These are phyloP conservation scores for Starmera quercuum DNA, from an alignment of 805 yeast genomes.

Conservation along the genomic window DNA sequence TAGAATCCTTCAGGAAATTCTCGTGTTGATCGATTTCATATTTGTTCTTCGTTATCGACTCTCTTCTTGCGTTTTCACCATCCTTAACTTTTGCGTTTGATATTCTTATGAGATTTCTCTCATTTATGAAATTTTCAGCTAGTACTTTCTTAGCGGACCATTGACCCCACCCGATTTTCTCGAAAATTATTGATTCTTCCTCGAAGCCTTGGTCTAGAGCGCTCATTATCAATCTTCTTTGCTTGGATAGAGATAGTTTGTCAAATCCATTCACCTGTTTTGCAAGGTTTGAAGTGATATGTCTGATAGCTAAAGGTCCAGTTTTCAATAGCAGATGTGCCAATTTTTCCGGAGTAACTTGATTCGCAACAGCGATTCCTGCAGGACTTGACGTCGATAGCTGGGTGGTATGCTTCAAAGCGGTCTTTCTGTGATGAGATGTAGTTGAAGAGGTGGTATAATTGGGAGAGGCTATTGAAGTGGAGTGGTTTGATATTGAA, in stretches of 20 bases:
- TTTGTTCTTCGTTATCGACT: conserved; percentile 20
- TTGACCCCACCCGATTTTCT: conserved; percentile 97
- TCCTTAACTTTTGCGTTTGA: conserved; percentile 39
- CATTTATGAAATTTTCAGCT: conserved; percentile 24
- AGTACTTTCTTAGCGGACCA: conserved; percentile 70
- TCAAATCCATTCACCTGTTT: conserved; percentile 74
- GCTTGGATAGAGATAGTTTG: conserved; percentile 74
- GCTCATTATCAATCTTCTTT: conserved; percentile 82
- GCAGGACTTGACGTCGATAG: conserved; percentile 79
- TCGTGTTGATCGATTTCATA: conserved; percentile 19
- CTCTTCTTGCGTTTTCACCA: conserved; percentile 22
- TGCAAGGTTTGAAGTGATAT: conserved; percentile 73
- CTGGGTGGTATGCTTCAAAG: conserved; percentile 19
- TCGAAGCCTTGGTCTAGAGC: conserved; percentile 72
- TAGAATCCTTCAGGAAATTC: conserved; percentile 12
- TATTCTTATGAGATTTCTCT: conserved; percentile 34
- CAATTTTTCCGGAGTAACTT: conserved; percentile 73
- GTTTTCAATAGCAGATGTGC: conserved; percentile 60
- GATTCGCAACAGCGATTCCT: conserved; percentile 80
- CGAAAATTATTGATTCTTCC: conserved; percentile 54
- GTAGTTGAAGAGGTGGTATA: conserved; percentile 6
- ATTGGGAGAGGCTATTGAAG: conserved; percentile 14
- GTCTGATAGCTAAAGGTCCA: conserved; percentile 89
- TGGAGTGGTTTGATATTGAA: conserved; percentile 5
- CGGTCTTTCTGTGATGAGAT: not conserved